Conservation (phyloP, 23 red algal species). For the Gracilaria domingensis region DNA sequence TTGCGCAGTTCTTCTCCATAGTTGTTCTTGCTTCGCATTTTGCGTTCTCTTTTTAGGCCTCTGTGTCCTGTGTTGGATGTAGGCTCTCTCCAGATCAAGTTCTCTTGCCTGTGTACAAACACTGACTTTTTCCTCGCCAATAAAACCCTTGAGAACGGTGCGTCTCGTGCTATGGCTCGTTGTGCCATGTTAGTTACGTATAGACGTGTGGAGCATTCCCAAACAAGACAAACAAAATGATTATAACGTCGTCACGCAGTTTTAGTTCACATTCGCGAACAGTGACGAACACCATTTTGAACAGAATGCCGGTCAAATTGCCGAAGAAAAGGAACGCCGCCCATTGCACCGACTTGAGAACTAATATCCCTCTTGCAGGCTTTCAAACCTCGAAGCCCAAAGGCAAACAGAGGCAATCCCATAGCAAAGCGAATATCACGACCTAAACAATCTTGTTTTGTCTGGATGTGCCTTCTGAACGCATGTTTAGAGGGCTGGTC, state of each 20-base stretch:
- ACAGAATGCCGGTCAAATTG: conserved; percentile 34
- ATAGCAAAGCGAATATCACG: conserved; percentile 27
- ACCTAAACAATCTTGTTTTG: not conserved
- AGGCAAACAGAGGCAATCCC: conserved; percentile 19
- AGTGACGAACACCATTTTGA: conserved; percentile 20
- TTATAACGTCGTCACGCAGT: conserved; percentile 11
- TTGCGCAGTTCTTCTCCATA: not conserved
- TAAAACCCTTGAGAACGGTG: conserved; percentile 2
- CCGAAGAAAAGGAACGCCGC: conserved; percentile 33
- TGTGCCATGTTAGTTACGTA: conserved; percentile 50
- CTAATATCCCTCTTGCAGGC: conserved; percentile 23
- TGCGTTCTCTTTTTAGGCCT: not conserved
- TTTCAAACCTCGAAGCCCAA: conserved; percentile 28
- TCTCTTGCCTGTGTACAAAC: not conserved
- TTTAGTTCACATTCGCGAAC: conserved; percentile 41
- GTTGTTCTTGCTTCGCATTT: not conserved
- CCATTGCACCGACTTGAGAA: conserved; percentile 28
- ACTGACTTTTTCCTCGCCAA: conserved; percentile 4
- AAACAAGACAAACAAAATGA: conserved; percentile 6
- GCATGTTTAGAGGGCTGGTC: not conserved
- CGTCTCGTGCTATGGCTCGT: not conserved
- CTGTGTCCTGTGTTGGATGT: not conserved
- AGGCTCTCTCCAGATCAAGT: not conserved
- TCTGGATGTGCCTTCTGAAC: not conserved
- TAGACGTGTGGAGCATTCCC: conserved; percentile 57